A percentile compares a stretch with the other conserved stretches of the same genome.
Conservation (phyloP, 140 eudicot species). For the Oenanthe javanica region DNA sequence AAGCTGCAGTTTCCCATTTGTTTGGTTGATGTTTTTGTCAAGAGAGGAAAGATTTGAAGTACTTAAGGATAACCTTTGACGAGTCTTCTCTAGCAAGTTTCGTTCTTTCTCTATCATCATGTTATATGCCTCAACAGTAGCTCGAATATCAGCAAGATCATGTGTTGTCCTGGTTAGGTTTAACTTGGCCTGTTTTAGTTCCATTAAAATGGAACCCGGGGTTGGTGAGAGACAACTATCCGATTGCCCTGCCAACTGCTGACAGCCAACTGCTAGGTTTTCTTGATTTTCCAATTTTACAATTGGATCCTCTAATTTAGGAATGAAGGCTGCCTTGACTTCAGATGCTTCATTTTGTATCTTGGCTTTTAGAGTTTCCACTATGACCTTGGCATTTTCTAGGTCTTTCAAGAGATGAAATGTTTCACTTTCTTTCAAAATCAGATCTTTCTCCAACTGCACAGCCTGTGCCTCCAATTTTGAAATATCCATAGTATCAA, state of each 20-base stretch:
- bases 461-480: constrained; percentile 67
- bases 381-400: constrained; percentile 52
- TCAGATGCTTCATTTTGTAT: constrained; percentile 63
- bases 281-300: constrained; percentile 23
- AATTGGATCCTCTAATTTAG: not conserved
- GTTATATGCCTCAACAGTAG: constrained; percentile 58
- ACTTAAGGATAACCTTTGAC: constrained; percentile 49
- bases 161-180: constrained; percentile 76
- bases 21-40: constrained; percentile 39
- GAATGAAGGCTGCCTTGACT: constrained; percentile 21
- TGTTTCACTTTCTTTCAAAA: constrained; percentile 82
- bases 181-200: constrained; percentile 76
- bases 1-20: constrained; percentile 25
- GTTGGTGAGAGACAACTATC: constrained; percentile 49
- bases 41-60: constrained; percentile 44
- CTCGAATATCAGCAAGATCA: constrained; percentile 79
- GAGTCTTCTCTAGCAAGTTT: constrained; percentile 72
- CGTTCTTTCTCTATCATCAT: constrained; percentile 77
- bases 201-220: constrained; percentile 71
- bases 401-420: constrained; percentile 81
- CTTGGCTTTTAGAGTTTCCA: constrained; percentile 64
- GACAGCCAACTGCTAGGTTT: constrained; percentile 4
- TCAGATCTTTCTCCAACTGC: constrained; percentile 65
- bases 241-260: constrained; percentile 7
- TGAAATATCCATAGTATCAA: constrained; percentile 41